phyloP scores from a whole-genome alignment of 176 grass and related monocot species.

The Phyllostachys edulis region DNA sequence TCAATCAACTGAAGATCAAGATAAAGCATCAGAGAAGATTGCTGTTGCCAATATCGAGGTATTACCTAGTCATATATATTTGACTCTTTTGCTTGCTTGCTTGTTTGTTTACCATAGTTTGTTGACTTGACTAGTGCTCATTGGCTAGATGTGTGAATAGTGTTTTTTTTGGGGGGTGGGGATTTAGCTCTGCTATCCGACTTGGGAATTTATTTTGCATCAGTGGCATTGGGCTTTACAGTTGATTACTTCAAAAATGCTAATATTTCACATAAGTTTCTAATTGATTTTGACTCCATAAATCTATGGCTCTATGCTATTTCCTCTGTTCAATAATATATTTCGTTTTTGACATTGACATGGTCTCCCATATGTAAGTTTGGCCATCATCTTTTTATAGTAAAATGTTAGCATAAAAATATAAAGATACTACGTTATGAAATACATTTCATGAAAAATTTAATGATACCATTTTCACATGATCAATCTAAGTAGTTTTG shows the following conservation, averaged over 20 bases:
- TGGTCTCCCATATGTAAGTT: not conserved
- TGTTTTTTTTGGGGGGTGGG: not conserved
- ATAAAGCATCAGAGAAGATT: constrained; percentile 55
- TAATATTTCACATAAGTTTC: not conserved
- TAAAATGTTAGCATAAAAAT: not conserved
- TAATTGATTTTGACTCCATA: not conserved
- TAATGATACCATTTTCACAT: not conserved
- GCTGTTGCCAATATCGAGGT: constrained; percentile 66
- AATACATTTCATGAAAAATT: not conserved
- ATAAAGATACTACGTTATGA: not conserved
- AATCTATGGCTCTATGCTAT: not conserved
- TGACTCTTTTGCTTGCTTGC: not conserved
- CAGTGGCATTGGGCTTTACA: not conserved
- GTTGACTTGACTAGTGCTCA: not conserved
- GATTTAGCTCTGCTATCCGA: not conserved
- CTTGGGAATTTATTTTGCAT: constrained; percentile 10
- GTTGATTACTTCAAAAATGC: not conserved
- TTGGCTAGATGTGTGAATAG: constrained; percentile 2
- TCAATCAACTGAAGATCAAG: constrained; percentile 42
- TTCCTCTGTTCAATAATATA: not conserved
- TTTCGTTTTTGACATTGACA: not conserved
- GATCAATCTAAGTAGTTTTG: not conserved
- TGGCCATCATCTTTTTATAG: not conserved
- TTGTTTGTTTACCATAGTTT: not conserved
- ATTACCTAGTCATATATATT: constrained; percentile 22